Conservation (phyloP, 306 rosid species). For the Betula pendula region DNA sequence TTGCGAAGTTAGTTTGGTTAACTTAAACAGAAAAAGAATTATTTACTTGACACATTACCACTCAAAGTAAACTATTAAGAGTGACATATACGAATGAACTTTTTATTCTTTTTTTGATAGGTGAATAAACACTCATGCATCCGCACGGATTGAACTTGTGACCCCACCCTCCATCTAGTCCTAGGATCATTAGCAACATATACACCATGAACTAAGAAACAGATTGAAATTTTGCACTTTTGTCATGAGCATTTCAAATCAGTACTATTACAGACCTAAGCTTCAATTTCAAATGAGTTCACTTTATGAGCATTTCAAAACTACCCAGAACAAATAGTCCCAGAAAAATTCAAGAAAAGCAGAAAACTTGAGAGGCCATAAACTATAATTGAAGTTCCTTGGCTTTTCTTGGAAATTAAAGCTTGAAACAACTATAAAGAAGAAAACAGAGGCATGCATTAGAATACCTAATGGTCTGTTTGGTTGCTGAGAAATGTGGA, state of each 20-base stretch:
- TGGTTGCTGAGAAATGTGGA: neutral
- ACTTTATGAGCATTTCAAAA: neutral
- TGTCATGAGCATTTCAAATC: neutral
- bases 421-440: neutral
- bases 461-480: neutral
- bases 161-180: no score
- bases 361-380: neutral
- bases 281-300: neutral
- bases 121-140: no score
- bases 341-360: neutral
- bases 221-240: neutral
- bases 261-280: neutral
- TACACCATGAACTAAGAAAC: neutral
- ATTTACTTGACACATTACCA: slow-evolving; percentile 1
- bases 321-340: neutral
- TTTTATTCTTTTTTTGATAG: no score
- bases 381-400: slow-evolving; percentile 2
- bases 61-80: neutral
- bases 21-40: neutral
- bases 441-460: slow-evolving; percentile 29
- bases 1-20: slow-evolving; percentile 26
- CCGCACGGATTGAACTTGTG: no score
- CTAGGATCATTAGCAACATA: no score
- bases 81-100: no score
- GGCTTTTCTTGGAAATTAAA: neutral